Base-by-base conservation (phyloP, 108 stramenopile species). In the Conticribra guillardii region DNA sequence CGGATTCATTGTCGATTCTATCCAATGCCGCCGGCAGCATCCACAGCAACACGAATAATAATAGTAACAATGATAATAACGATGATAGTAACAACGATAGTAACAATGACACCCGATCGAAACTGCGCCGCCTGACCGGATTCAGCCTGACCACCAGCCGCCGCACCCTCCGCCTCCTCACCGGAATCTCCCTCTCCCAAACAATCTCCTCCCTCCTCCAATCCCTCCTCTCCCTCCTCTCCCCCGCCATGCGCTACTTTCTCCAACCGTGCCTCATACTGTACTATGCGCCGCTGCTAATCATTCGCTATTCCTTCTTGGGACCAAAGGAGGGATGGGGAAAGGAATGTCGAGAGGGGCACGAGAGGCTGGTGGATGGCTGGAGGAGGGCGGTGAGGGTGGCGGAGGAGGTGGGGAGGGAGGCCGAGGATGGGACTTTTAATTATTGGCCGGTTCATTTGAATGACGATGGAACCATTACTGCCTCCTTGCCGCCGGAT, bases 111-210 rank as follows among this genome's bases (percentile, higher is more conserved):
- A 17, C 71, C 17, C 78, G 79, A 64, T 34, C 78, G 4, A 64
- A 44, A 11, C 48, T 91, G 0, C 84, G 87, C 23, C 45, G 67
- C 23, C 47, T 64, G 18, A 91, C 90, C 2, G 90, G 90, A 11
- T 89, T 91, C 52, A 77, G 74, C 47, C 73, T 88, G 23, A 91
- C 90, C 14, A 77, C 85, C 48, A 60, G 84, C 21, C 89, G 89
- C n/a, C 57, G 81, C 15, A 77, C 85, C 2, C 37, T 80, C 41
- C 85, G 89, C 0, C 71, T 82, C 4, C 63, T 65, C 29, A 87
- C 89, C 0, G 89, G 89, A 1, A 73, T 90, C 32, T 84, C 83
- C 52, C 51, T 88, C 15, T 82, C 84, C 1, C 73, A 76, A 31
- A 22, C 27, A 3, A n/a, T 82, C 11, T 58, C 60, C 33, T 27